phyloP scores from a whole-genome alignment of 1,284 basidiomycete genomes.

The Pseudozyma tsukubaensis region DNA sequence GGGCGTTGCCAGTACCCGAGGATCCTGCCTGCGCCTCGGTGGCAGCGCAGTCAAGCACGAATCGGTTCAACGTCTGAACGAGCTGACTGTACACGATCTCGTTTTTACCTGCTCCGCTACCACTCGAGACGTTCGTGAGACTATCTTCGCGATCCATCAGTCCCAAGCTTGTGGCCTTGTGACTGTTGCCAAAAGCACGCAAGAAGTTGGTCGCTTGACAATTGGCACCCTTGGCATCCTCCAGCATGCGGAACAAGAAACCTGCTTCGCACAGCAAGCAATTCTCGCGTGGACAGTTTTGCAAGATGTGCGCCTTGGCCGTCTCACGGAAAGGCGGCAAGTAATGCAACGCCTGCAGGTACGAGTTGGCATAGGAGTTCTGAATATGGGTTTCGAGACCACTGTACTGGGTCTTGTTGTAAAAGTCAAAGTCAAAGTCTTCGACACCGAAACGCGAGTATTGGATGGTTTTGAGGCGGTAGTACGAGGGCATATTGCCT shows the following conservation, averaged over 20 bases:
- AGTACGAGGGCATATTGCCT: conserved; percentile 78
- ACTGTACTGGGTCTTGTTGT: conserved; percentile 78
- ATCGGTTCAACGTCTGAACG: conserved; percentile 94
- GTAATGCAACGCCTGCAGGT: conserved; percentile 91
- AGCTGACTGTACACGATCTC: conserved; percentile 77
- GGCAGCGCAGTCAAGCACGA: conserved; percentile 77
- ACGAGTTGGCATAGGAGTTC: conserved; percentile 95
- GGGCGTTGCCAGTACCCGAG: neutral
- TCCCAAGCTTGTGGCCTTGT: conserved; percentile 85
- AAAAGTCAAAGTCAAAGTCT: conserved; percentile 91
- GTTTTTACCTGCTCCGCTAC: conserved; percentile 27
- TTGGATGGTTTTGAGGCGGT: conserved; percentile 93
- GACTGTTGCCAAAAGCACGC: conserved; percentile 81
- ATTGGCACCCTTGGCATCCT: conserved; percentile 91
- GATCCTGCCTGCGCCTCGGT: conserved; percentile 33
- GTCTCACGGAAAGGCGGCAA: conserved; percentile 80
- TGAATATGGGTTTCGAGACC: conserved; percentile 97
- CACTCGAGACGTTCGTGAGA: conserved; percentile 73
- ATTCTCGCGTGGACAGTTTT: conserved; percentile 82
- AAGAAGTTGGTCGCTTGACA: conserved; percentile 98
- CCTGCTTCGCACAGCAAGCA: conserved; percentile 95
- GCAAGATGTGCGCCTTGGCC: conserved; percentile 88
- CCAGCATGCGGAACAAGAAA: conserved; percentile 93
- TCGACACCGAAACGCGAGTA: conserved; percentile 99
- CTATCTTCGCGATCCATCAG: conserved; percentile 85